These are phyloP conservation scores for Coprinopsis sp. DNA, from an alignment of 768 basidiomycete species.

Conservation along the genomic window DNA sequence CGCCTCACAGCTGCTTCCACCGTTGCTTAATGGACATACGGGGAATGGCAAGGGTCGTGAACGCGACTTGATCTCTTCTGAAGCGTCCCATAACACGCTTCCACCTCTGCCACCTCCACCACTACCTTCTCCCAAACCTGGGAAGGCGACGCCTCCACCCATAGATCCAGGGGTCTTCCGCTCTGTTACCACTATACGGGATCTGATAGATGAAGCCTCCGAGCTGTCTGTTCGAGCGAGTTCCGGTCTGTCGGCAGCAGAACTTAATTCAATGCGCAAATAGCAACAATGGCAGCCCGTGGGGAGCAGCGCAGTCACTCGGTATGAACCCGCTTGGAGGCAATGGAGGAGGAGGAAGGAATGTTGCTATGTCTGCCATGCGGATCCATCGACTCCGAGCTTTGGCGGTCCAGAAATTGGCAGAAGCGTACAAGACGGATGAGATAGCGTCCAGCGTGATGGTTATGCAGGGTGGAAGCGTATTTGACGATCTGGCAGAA, in stretches of 20 bases:
- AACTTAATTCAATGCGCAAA: conserved; percentile 64
- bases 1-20: conserved; percentile 29
- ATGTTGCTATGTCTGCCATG: conserved; percentile 79
- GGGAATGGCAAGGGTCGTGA: conserved; percentile 37
- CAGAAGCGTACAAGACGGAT: conserved; percentile 80
- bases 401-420: conserved; percentile 82
- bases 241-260: conserved; percentile 74
- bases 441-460: conserved; percentile 92
- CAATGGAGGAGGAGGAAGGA: conserved; percentile 53
- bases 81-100: conserved; percentile 35
- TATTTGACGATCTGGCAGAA: conserved; percentile 90
- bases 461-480: conserved; percentile 92
- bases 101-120: conserved; percentile 39
- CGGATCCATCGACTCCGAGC: conserved; percentile 76
- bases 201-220: conserved; percentile 84
- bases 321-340: conserved; percentile 58
- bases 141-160: conserved; percentile 74
- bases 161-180: conserved; percentile 88
- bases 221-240: conserved; percentile 85
- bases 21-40: conserved; percentile 20
- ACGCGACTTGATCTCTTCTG: conserved; percentile 42
- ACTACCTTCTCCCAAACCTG: conserved; percentile 52
- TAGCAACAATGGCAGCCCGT: conserved; percentile 42
- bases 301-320: conserved; percentile 59
- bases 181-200: conserved; percentile 66